These are phyloP conservation scores for Acorus calamus DNA, from an alignment of 106 monocot species.

Conservation along the genomic window DNA sequence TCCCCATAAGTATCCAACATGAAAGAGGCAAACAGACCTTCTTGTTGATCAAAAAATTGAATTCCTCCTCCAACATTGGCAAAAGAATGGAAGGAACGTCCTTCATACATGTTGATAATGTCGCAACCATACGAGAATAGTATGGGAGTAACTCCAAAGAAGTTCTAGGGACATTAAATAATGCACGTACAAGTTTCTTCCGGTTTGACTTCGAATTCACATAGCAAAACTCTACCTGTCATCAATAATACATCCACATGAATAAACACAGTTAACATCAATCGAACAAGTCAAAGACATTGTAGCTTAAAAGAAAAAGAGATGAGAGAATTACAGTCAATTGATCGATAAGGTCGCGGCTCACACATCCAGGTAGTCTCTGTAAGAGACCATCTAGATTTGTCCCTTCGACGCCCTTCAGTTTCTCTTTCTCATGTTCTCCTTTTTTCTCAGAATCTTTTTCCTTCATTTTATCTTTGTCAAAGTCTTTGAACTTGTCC, in stretches of 20 bases:
- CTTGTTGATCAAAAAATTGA: conserved; percentile 92
- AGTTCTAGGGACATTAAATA: conserved; percentile 90
- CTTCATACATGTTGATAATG: conserved; percentile 92
- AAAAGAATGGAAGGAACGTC: conserved; percentile 81
- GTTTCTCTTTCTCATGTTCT: conserved; percentile 81
- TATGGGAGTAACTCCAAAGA: conserved; percentile 89
- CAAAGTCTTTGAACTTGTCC: conserved; percentile 44
- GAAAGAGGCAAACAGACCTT: conserved; percentile 36
- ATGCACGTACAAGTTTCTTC: conserved; percentile 73
- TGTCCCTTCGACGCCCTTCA: conserved; percentile 60
- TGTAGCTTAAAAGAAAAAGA: no score
- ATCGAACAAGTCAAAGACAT: no score
- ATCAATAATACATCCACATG: conserved; percentile 5
- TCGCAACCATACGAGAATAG: conserved; percentile 94
- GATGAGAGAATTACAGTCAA: conserved; percentile 53
- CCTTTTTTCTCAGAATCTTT: conserved; percentile 71
- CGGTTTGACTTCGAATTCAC: conserved; percentile 87
- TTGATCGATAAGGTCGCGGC: conserved; percentile 97
- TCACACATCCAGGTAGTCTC: conserved; percentile 89
- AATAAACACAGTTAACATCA: background rate
- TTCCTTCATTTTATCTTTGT: conserved; percentile 65
- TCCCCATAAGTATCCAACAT: background rate
- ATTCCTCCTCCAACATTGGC: conserved; percentile 82
- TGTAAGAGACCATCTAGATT: conserved; percentile 77
- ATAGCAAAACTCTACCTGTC: conserved; percentile 98